phyloP scores from a whole-genome alignment of 1,139 yeast genomes.

The Wickerhamomyces sp. region DNA sequence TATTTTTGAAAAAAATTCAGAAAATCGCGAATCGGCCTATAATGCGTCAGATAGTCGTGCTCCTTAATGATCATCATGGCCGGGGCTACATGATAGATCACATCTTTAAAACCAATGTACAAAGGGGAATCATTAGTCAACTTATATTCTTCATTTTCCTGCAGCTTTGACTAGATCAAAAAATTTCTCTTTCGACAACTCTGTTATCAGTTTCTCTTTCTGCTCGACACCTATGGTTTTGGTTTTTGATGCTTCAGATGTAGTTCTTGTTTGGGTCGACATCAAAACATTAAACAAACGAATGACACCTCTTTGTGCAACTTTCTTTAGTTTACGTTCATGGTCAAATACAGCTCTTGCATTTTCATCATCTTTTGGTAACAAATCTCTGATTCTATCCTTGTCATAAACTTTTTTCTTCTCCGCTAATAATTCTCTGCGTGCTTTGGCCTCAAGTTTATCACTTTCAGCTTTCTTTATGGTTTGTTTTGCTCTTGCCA shows the following conservation, averaged over 20 bases:
- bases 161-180: constrained; percentile 86
- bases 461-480: constrained; percentile 74
- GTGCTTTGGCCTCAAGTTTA: constrained; percentile 81
- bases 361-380: constrained; percentile 47
- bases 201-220: constrained; percentile 64
- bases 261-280: constrained; percentile 69
- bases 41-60: too few species aligned
- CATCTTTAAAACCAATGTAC: background rate
- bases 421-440: constrained; percentile 62
- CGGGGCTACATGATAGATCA: background rate
- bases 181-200: constrained; percentile 84
- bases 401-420: constrained; percentile 64
- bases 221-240: constrained; percentile 27
- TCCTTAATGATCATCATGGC: too few species aligned
- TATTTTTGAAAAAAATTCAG: too few species aligned
- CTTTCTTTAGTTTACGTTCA: constrained; percentile 70
- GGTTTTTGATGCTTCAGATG: constrained; percentile 30
- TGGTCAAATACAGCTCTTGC: constrained; percentile 59
- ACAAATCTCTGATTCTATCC: constrained; percentile 59
- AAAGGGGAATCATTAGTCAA: background rate
- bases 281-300: constrained; percentile 86
- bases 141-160: constrained; percentile 33
- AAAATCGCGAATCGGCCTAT: too few species aligned
- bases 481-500: constrained; percentile 68
- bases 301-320: constrained; percentile 93